Percentiles rank a stretch among this genome's conserved stretches.
Conservation (phyloP, 225 moss, liverwort and hornwort species). For the Anthoceros angustus region DNA sequence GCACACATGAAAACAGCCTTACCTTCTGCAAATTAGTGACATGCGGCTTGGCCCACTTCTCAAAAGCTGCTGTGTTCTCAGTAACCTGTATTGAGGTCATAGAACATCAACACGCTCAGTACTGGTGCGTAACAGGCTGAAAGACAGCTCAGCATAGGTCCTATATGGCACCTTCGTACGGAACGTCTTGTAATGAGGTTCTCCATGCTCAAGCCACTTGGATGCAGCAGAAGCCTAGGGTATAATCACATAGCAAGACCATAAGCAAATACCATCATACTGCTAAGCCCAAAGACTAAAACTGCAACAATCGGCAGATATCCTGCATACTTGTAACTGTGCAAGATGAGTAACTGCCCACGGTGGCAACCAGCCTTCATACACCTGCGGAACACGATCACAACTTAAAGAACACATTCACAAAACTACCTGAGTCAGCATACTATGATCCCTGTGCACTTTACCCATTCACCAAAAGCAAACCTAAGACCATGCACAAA, state of each 20-base stretch:
- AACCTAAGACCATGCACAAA: background rate
- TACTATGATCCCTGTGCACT: too few relatives aligned
- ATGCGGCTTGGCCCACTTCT: background rate
- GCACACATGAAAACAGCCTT: background rate
- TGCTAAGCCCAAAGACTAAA: too few relatives aligned
- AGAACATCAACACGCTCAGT: background rate
- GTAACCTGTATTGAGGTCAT: background rate
- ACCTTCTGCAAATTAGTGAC: background rate
- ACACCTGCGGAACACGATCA: background rate
- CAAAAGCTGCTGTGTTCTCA: background rate
- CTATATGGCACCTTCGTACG: background rate
- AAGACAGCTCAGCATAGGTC: background rate
- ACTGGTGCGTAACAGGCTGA: background rate
- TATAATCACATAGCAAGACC: background rate
- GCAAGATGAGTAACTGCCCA: background rate
- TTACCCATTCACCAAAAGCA: too few relatives aligned
- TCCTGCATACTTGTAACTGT: background rate
- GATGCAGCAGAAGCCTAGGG: background rate
- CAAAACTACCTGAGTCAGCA: too few relatives aligned
- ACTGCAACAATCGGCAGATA: too few relatives aligned
- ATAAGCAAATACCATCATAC: too few relatives aligned
- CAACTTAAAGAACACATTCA: background rate
- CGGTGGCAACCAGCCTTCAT: background rate
- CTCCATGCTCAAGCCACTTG: constrained; percentile 4
- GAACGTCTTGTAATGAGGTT: background rate